These are phyloP conservation scores for Pyricularia grisea DNA, from an alignment of 2,329 filamentous ascomycete genomes.

Conservation along the genomic window DNA sequence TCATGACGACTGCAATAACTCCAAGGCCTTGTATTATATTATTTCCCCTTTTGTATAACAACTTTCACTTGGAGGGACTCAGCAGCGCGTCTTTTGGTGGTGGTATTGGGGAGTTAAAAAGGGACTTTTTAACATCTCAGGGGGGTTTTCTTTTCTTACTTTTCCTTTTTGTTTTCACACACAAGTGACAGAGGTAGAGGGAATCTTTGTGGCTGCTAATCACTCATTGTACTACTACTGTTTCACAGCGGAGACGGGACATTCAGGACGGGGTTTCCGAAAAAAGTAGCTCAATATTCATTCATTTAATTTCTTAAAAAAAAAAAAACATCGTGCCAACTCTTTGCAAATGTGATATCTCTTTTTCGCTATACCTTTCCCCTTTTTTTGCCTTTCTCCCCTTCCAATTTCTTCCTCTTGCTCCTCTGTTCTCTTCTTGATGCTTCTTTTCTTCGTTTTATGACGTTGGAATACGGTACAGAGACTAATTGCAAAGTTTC, in stretches of 20 bases:
- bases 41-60: not conserved
- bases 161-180: no score
- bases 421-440: no score
- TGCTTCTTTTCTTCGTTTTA: no score
- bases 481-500: no score
- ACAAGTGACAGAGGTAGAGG: not conserved
- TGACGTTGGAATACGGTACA: no score
- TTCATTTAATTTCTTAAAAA: not conserved
- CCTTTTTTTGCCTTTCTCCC: no score
- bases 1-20: not conserved
- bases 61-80: not conserved
- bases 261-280: not conserved
- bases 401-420: no score
- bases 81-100: not conserved
- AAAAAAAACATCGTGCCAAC: not conserved
- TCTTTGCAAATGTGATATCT: not conserved
- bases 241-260: not conserved
- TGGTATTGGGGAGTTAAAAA: not conserved
- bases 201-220: conserved; percentile 1
- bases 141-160: not conserved
- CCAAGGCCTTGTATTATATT: not conserved
- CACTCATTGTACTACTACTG: not conserved
- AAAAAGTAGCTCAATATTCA: conserved; percentile 3
- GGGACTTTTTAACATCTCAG: not conserved
- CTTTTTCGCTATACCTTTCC: no score